phyloP scores from a whole-genome alignment of 192 early-diverging fungal genomes.

The Coemansia sp. region DNA sequence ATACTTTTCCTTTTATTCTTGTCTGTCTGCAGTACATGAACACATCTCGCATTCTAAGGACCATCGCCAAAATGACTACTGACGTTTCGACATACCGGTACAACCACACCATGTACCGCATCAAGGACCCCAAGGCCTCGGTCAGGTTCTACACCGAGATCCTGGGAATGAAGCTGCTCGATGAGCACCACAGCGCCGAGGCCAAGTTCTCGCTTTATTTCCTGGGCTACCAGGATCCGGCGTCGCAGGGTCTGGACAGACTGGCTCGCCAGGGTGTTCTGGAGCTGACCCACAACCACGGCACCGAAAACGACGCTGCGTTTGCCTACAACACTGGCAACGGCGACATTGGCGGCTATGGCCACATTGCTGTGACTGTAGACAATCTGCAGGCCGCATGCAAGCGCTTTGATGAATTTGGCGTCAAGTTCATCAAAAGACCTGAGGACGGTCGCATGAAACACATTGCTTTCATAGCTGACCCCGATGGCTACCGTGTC shows the following conservation, averaged over 20 bases:
- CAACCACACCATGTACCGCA: slow-evolving; percentile 88
- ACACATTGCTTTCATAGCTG: slow-evolving; percentile 79
- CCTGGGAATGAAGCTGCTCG: slow-evolving; percentile 72
- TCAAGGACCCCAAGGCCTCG: slow-evolving; percentile 78
- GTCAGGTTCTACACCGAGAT: slow-evolving; percentile 71
- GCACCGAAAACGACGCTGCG: slow-evolving; percentile 66
- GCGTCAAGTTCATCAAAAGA: slow-evolving; percentile 75
- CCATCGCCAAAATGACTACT: slow-evolving; percentile 40
- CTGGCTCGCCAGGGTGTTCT: slow-evolving; percentile 70
- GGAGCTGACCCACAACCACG: slow-evolving; percentile 87
- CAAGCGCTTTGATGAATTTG: slow-evolving; percentile 67
- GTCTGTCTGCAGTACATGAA: slow-evolving; percentile 10
- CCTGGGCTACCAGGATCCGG: slow-evolving; percentile 64
- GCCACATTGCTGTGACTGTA: slow-evolving; percentile 79
- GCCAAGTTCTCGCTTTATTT: slow-evolving; percentile 72
- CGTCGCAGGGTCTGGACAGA: slow-evolving; percentile 40
- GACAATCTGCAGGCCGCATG: slow-evolving; percentile 78
- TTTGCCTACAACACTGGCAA: slow-evolving; percentile 74
- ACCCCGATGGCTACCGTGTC: slow-evolving; percentile 86
- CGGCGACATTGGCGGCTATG: slow-evolving; percentile 72
- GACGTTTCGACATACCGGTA: slow-evolving; percentile 51
- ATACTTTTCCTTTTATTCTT: background rate
- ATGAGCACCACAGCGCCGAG: slow-evolving; percentile 31
- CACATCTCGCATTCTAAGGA: background rate
- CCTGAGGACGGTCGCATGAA: slow-evolving; percentile 76